phyloP scores from a whole-genome alignment of 208 protist genomes.

The Trypanosoma avium region DNA sequence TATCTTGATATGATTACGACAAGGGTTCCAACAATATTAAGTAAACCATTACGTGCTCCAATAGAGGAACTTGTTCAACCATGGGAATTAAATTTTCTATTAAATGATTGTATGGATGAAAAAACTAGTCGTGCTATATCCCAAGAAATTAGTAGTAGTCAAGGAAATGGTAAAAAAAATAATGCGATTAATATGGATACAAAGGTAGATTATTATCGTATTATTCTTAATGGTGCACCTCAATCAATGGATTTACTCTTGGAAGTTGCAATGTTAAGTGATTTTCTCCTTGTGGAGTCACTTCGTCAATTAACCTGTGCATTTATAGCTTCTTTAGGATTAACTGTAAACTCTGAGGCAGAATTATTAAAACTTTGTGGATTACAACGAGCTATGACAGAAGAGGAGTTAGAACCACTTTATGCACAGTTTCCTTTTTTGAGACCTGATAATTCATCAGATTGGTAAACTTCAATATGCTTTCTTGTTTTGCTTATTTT shows the following conservation, averaged over 20 bases:
- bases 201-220: background rate
- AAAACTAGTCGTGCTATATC: slow-evolving; percentile 6
- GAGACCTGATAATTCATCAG: slow-evolving; percentile 35
- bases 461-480: background rate
- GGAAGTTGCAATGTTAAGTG: slow-evolving; percentile 84
- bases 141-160: slow-evolving; percentile 1
- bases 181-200: background rate
- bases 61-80: slow-evolving; percentile 80
- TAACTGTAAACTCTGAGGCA: slow-evolving; percentile 53
- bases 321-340: slow-evolving; percentile 71
- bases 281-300: slow-evolving; percentile 85
- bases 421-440: slow-evolving; percentile 84
- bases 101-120: slow-evolving; percentile 48
- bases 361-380: slow-evolving; percentile 77
- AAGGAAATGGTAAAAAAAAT: background rate
- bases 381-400: slow-evolving; percentile 43
- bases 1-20: slow-evolving; percentile 77
- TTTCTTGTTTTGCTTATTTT: too few species aligned
- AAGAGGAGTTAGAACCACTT: slow-evolving; percentile 72
- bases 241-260: slow-evolving; percentile 49
- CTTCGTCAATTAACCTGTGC: slow-evolving; percentile 79
- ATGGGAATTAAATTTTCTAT: slow-evolving; percentile 80
- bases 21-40: slow-evolving; percentile 72
- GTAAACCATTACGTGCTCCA: slow-evolving; percentile 78
- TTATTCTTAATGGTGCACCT: slow-evolving; percentile 37